A percentile compares a stretch with the other conserved stretches of the same genome.
Evolutionary conservation across 257 asterid species (phyloP).

Genomic region (Leptodermis oblonga): DNA sequence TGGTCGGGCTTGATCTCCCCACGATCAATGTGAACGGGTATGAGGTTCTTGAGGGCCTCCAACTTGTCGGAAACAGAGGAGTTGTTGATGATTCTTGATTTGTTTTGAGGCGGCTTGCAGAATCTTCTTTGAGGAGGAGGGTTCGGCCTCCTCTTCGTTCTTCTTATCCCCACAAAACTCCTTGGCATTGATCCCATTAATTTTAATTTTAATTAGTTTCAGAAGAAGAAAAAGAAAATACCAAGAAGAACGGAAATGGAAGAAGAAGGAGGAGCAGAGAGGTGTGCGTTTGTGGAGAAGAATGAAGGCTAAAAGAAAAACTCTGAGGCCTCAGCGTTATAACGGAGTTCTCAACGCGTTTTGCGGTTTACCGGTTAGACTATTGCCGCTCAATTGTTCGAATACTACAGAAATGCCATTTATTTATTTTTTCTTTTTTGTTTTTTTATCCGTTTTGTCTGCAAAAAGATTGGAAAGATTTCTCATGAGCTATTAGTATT

Average conservation of each 20-base stretch:
- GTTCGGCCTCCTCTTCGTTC: slow-evolving; percentile 38
- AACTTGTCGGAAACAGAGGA: slow-evolving; percentile 54
- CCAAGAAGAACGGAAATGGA: neutral
- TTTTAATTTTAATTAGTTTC: neutral
- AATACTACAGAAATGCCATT: slow-evolving; percentile 40
- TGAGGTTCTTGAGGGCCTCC: slow-evolving; percentile 62
- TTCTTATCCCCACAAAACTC: slow-evolving; percentile 22
- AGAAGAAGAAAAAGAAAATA: neutral
- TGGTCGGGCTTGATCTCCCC: slow-evolving; percentile 46
- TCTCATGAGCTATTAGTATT: too few relatives aligned
- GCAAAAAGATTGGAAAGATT: too few relatives aligned
- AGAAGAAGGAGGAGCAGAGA: neutral
- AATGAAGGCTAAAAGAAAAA: neutral
- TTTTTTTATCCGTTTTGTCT: neutral
- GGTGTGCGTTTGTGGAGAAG: neutral
- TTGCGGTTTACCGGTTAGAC: slow-evolving; percentile 45
- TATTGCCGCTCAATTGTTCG: slow-evolving; percentile 20
- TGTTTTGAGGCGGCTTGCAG: slow-evolving; percentile 23
- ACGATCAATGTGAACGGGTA: slow-evolving; percentile 35
- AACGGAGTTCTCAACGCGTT: slow-evolving; percentile 32
- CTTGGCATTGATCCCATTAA: slow-evolving; percentile 53
- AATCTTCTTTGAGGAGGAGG: slow-evolving; percentile 19
- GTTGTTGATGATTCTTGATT: slow-evolving; percentile 10
- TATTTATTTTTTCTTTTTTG: neutral
- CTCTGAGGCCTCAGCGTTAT: slow-evolving; percentile 5